A percentile compares a stretch with the other conserved stretches of the same genome.
Evolutionary conservation across 768 basidiomycete genomes (phyloP).

Genomic region (Galerina marginata): DNA sequence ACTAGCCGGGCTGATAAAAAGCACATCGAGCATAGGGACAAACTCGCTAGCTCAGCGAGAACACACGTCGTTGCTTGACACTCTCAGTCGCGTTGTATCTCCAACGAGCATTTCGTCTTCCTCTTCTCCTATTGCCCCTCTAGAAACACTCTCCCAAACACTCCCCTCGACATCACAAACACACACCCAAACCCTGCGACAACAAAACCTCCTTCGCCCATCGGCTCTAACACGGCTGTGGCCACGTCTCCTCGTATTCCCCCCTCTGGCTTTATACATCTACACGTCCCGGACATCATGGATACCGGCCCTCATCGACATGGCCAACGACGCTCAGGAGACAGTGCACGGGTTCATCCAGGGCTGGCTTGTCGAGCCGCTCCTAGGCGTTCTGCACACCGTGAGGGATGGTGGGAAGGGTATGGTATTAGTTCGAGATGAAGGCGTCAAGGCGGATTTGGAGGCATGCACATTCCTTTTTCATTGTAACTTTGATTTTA

Average conservation of each 20-base stretch:
- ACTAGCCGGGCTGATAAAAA: conserved; percentile 31
- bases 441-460: conserved; percentile 85
- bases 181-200: conserved; percentile 22
- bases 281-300: conserved; percentile 60
- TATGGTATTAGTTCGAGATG: conserved; percentile 75
- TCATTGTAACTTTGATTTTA: background rate
- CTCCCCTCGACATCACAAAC: conserved; percentile 16
- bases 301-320: conserved; percentile 50
- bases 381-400: conserved; percentile 82
- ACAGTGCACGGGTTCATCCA: conserved; percentile 76
- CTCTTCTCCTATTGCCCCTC: conserved; percentile 13
- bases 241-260: conserved; percentile 82
- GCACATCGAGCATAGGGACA: conserved; percentile 19
- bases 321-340: conserved; percentile 63
- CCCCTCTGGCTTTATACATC: conserved; percentile 65
- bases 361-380: conserved; percentile 87
- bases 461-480: conserved; percentile 53
- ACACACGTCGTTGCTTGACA: conserved; percentile 20
- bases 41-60: conserved; percentile 20
- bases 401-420: conserved; percentile 81
- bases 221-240: conserved; percentile 72
- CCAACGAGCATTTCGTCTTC: background rate
- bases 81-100: conserved; percentile 24
- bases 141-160: conserved; percentile 19
- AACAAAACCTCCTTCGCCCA: conserved; percentile 63